Percentiles rank a stretch among this genome's conserved stretches.
Conservation (phyloP, 306 rosid species). For the Ammopiptanthus mongolicus region DNA sequence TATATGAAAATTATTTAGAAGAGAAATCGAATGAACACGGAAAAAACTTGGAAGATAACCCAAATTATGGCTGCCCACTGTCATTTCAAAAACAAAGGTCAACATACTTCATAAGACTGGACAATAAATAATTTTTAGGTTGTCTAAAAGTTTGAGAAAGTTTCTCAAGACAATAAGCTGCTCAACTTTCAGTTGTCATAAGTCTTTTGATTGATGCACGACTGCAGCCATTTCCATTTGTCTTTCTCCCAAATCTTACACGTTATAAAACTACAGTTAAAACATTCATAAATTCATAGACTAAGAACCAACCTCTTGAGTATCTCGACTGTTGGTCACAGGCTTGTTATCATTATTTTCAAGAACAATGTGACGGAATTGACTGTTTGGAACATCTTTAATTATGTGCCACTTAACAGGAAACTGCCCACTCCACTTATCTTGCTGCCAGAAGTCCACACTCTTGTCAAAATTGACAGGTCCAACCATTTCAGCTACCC, state of each 20-base stretch:
- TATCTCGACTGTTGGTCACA: constrained; percentile 89
- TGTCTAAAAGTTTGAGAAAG: not conserved
- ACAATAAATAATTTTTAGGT: not conserved
- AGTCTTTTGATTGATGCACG: not conserved
- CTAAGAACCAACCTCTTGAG: constrained; percentile 86
- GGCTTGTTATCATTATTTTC: constrained; percentile 93
- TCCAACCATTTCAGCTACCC: constrained; percentile 91
- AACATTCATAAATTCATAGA: not conserved
- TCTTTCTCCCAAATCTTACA: not conserved
- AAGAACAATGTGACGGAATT: constrained; percentile 77
- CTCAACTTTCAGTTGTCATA: not conserved
- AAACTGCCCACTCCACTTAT: constrained; percentile 91
- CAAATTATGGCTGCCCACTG: constrained; percentile 4
- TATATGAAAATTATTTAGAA: not conserved
- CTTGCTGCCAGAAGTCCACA: constrained; percentile 90
- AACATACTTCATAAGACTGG: not conserved
- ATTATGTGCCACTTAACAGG: constrained; percentile 83
- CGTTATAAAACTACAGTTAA: not conserved
- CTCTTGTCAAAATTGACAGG: constrained; percentile 86
- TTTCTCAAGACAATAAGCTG: constrained; percentile 14
- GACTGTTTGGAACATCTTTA: constrained; percentile 86
- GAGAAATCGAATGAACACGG: not conserved
- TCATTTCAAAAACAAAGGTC: not conserved
- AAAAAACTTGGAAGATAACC: not conserved
- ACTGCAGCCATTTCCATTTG: not conserved